Evolutionary conservation across 2,329 filamentous ascomycete genomes (phyloP), one percentile per base, ranked within the genome.

Genomic region (Allantophomopsis lycopodina): DNA sequence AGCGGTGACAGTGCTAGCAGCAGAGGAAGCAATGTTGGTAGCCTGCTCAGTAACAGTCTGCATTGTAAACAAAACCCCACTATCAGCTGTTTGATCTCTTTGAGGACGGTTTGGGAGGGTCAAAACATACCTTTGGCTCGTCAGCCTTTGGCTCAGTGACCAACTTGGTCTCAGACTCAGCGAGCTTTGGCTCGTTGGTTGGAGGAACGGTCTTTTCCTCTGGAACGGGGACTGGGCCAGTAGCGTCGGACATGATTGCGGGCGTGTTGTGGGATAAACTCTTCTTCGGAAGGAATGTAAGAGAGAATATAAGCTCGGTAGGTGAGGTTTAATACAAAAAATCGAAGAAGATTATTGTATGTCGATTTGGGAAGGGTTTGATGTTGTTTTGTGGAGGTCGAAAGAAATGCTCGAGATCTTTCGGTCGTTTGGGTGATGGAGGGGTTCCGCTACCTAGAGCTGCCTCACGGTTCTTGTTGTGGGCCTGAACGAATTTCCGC

Each of bases 81-180:
- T 32, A 18, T 37, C 14, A 32, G 30, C 35, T 12, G 23, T 8
- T 8, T 3, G 5, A 10, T 28, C 13, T 15, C 16, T 18, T 5
- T 36, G 18, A 3, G 13, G 7, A 12, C 7, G 14, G 35, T 21
- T 12, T 5, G 5, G 7, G 35, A 36, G 7, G 16, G 13, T 38
- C 40, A 33, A 33, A 35, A 50, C 51, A 38, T 52, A 51, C 47
- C 12, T 28, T 28, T 4, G 23, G 23, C 23, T 28, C 38, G 38
- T 48, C 42, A 20, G 48, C 47, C 44, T 50, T 46, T 39, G 55
- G 60, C 37, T 58, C 59, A 13, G 63, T 62, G 38, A 61, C 60
- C 53, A 61, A 60, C 43, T 60, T 56, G 14, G 62, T 65, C 56
- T 65, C 61, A 42, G 60, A 59, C 47, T 61, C 51, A 16, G 54